A percentile compares a stretch with the other conserved stretches of the same genome.
Conservation (phyloP, 805 yeast genomes). For the Pichia thaimueangensis region DNA sequence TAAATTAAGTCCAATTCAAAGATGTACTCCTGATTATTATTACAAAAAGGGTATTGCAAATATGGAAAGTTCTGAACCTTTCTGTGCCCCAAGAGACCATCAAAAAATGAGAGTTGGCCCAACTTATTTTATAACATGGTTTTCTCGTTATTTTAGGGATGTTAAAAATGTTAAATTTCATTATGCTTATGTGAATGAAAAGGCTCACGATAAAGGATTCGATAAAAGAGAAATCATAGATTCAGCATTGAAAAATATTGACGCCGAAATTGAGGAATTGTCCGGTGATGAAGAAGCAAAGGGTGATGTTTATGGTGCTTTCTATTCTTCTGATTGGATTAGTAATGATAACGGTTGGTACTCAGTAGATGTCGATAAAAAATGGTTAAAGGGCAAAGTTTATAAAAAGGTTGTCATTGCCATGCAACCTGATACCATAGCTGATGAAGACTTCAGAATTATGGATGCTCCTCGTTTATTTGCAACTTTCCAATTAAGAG, state of each 20-base stretch:
- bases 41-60: constrained; percentile 57
- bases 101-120: constrained; percentile 48
- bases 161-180: constrained; percentile 62
- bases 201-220: constrained; percentile 45
- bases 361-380: constrained; percentile 54
- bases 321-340: constrained; percentile 71
- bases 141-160: constrained; percentile 53
- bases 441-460: constrained; percentile 61
- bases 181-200: constrained; percentile 57
- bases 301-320: constrained; percentile 35
- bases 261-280: constrained; percentile 17
- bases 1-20: constrained; percentile 64
- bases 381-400: constrained; percentile 56
- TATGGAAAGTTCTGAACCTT: constrained; percentile 59
- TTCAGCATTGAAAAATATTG: constrained; percentile 8
- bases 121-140: constrained; percentile 80
- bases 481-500: constrained; percentile 44
- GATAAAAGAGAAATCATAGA: constrained; percentile 24
- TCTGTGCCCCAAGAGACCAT: constrained; percentile 73
- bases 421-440: constrained; percentile 63
- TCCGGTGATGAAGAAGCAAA: constrained; percentile 9
- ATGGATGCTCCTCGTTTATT: constrained; percentile 37
- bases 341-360: constrained; percentile 51
- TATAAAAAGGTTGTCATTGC: constrained; percentile 55
- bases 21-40: constrained; percentile 81